These are phyloP conservation scores for Chaetomium sp. DNA, from an alignment of 2,329 filamentous ascomycete genomes.

Conservation along the genomic window DNA sequence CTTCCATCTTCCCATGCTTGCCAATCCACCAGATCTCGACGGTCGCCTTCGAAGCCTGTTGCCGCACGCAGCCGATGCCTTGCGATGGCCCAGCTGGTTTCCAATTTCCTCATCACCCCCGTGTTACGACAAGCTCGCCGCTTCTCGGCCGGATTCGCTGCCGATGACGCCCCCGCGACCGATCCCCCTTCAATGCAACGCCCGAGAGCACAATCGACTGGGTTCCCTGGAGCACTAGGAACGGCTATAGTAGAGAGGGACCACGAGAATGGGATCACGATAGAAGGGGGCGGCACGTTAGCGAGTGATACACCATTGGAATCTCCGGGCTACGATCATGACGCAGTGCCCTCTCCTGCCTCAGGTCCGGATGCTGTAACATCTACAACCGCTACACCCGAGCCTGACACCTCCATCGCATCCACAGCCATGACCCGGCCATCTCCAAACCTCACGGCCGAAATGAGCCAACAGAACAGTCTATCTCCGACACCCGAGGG, in stretches of 20 bases:
- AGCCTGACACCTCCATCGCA: too few species aligned
- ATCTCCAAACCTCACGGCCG: too few species aligned
- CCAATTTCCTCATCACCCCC: conserved; percentile 60
- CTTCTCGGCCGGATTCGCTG: conserved; percentile 42
- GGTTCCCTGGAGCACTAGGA: conserved; percentile 16
- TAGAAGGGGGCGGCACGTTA: background rate
- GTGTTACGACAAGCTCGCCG: conserved; percentile 60
- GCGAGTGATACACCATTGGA: too few species aligned
- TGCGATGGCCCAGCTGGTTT: conserved; percentile 56
- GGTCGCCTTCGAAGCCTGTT: background rate
- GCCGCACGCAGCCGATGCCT: conserved; percentile 1
- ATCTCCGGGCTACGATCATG: too few species aligned
- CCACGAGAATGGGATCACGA: conserved; percentile 1
- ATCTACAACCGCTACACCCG: too few species aligned
- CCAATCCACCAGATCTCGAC: background rate
- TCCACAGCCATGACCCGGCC: too few species aligned
- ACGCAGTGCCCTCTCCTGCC: too few species aligned
- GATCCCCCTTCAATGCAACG: conserved; percentile 23
- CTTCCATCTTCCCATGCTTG: background rate
- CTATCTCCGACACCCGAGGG: too few species aligned
- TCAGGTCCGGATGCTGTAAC: background rate
- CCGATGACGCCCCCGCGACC: conserved; percentile 28
- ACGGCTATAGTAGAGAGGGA: conserved; percentile 23
- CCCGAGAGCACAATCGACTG: conserved; percentile 15
- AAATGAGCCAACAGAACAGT: too few species aligned